Evolutionary conservation across 2,329 filamentous ascomycete genomes (phyloP), one percentile per base, ranked within the genome.

Genomic region (Arthrobotrys musiformis): DNA sequence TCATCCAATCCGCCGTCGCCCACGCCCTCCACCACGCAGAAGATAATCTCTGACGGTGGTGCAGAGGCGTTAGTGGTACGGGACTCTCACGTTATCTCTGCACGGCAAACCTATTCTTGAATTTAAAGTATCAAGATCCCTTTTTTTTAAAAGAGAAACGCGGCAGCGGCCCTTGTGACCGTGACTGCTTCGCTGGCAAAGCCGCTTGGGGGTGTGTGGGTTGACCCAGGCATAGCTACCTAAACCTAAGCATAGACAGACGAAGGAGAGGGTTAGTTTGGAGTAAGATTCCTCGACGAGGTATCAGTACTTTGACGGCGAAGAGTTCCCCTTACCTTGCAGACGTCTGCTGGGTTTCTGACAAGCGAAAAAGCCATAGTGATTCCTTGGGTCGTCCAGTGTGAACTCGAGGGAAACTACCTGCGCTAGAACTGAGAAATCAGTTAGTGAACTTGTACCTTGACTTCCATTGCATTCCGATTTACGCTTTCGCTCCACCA

Each of bases 181-280:
- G 73, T 70, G 66, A 77, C 66, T 77, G 73, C 73, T 77, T 77
- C 73, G 73, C 73, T 77, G 73, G 73, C 73, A 77, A 77, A 70
- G 66, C 60, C 66, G 66, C 66, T 52, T 40, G 64, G 72, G 66
- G 60, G 73, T 60, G 35, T 40, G 64, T 64, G 56, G 40, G 46
- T 63, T 54, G 56, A 56, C 26, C 13, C 7, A 40, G 24, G 26
- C 35, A 60, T 24, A 15, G 24, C 33, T n/a, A n/a, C n/a, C n/a
- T n/a, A n/a, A n/a, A n/a, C n/a, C n/a, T n/a, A n/a, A 61, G 17
- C 37, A 15, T n/a, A 15, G 15, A 19, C 40, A 19, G 40, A 15
- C n/a, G 11, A 2, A 40, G 35, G 22, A 46, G 24, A 11, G 37
- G 48, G 61, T n/a, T 17, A 42, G 46, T 44, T 9, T 50, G 24